Conservation (phyloP, 257 asterid genomes). For the Prunella vulgaris region DNA sequence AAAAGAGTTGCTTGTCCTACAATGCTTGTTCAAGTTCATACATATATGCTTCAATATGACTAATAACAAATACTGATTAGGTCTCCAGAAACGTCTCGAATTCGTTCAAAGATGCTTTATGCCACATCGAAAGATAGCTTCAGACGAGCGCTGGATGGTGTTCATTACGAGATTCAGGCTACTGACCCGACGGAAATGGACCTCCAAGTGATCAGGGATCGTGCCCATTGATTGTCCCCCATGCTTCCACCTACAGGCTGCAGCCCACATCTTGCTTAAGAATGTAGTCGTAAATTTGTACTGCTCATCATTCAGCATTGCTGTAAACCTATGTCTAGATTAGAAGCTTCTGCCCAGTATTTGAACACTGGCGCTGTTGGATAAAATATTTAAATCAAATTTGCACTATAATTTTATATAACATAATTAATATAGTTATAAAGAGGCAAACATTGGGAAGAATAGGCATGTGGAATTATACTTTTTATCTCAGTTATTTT, state of each 20-base stretch:
- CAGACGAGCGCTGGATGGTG: constrained; percentile 33
- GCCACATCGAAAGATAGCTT: constrained; percentile 37
- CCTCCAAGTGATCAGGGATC: constrained; percentile 41
- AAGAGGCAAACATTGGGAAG: too few species aligned
- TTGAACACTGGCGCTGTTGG: not conserved
- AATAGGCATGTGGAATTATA: too few species aligned
- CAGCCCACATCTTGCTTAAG: too few species aligned
- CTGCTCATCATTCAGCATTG: not conserved
- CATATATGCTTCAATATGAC: not conserved
- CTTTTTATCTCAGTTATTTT: too few species aligned
- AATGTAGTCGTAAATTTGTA: not conserved
- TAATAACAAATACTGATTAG: constrained; percentile 8
- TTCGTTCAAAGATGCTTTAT: constrained; percentile 46
- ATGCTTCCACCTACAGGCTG: not conserved
- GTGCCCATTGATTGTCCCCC: constrained; percentile 24
- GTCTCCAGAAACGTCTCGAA: constrained; percentile 38
- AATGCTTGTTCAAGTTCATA: too few species aligned
- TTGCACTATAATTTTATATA: not conserved
- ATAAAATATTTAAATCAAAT: too few species aligned
- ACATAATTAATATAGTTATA: too few species aligned
- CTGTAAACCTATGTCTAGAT: not conserved
- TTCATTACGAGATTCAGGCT: constrained; percentile 49
- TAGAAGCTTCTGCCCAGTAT: not conserved
- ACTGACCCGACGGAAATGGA: constrained; percentile 49
- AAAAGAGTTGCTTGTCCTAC: too few species aligned